Evolutionary conservation across 177 flowering plant genomes (phyloP), one percentile per base, ranked within the genome.

Genomic region (Telopea speciosissima): DNA sequence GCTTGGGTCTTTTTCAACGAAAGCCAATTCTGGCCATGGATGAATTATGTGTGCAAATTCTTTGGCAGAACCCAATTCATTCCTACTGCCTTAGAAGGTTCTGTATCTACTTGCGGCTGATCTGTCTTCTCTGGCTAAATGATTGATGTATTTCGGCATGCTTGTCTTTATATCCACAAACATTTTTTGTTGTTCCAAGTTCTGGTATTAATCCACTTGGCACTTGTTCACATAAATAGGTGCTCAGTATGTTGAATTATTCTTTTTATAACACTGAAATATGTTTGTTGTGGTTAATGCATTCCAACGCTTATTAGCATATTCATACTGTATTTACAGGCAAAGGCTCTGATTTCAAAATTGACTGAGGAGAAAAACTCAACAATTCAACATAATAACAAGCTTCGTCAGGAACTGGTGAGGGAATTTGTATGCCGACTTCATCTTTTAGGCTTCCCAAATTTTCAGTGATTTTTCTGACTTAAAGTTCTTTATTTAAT

Each of bases 371-470:
- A 88, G 75, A 86, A 84, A 67, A 83, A 70, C 12, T 83, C 74
- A 70, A 85, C 83, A 5, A 73, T 85, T 63, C 89, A 81, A 72
- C 85, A 68, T 65, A 82, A 70, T 42, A 85, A 74, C 72, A 85
- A 79, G 71, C 85, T 88, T 76, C 86, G 83, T 58, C 85, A 84
- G 70, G 91, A 87, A 76, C 73, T 87, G 88, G 91, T 87, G 66
- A 78, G 85, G 16, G n/a, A 52, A 52, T 52, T 52, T 52, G 19
- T 36, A 28, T 36, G 40, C 40, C 4, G 31, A 28, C 31, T 28
- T 28, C 31, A 28, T 28, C n/a, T n/a, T n/a, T n/a, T 28, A 28
- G 31, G 31, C 31, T 54, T 54, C 19, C 59, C 19, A 5, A 54
- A 1, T 21, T 54, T 54, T 21, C 5, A 21, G 21, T 54, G 16